Base-by-base conservation (phyloP, 495 filamentous ascomycete genomes). In the Bathelium albidoporum region DNA sequence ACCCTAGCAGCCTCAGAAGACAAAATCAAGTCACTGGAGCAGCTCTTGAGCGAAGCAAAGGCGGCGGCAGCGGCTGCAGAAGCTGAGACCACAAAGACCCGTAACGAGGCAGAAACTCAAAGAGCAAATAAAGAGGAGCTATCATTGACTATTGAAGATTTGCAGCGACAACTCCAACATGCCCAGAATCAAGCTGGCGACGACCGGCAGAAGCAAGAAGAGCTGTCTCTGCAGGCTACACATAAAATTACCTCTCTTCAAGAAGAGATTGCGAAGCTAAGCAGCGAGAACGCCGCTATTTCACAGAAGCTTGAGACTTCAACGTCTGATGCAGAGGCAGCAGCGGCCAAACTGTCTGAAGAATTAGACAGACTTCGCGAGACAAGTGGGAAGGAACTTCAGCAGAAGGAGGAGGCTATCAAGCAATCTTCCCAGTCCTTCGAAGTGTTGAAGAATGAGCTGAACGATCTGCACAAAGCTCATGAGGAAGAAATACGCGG, bases 61-160 rank as follows among this genome's bases (percentile, higher is more conserved):
- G 24, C 20, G 9, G 59, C 59, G n/a, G 64, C 64, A 26, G 29
- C 53, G 7, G 64, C 64, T 41, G 61, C 64, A 12, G 59, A 62
- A 55, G 49, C 64, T 18, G 59, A 58, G 16, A 58, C 45, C 44
- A 59, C 64, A 18, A 65, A 34, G 18, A 43, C 32, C n/a, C 53
- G 28, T 31, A 62, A 14, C 24, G 24, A 55, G 26, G 49, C 49
- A 29, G 22, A 55, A 29, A 16, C 20, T 55, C 12, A 55, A 55
- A 24, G 16, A 5, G 24, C 24, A 24, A 29, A 29, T 29, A 26
- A 24, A 28, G 49, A 9, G 49, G 24, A 55, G 20, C 24, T 55
- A 29, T 55, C 49, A 55, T 28, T 28, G 16, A 29, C 24, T 9
- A 16, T 55, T 16, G 24, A 26, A 29, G 49, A 55, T 55, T 29